Conservation (phyloP, 2,329 filamentous ascomycete species). For the Cryphonectria carpinicola region DNA sequence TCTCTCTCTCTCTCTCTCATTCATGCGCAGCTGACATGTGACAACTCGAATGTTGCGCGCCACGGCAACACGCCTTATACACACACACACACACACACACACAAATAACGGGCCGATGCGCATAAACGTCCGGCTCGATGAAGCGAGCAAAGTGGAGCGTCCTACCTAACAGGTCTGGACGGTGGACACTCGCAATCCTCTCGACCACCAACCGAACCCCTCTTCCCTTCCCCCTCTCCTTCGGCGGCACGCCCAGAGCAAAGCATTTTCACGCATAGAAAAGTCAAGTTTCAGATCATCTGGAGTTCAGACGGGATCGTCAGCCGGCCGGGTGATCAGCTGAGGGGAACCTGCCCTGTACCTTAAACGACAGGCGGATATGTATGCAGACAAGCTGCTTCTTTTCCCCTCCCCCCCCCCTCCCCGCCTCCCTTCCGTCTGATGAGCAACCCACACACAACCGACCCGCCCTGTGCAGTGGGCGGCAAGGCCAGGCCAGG, state of each 20-base stretch:
- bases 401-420: neutral
- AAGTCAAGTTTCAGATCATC: neutral
- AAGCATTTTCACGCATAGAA: neutral
- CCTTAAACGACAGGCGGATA: neutral
- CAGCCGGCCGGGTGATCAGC: neutral
- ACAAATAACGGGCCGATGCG: neutral
- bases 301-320: neutral
- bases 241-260: neutral
- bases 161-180: neutral
- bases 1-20: neutral
- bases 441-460: neutral
- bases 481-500: neutral
- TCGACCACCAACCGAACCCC: neutral
- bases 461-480: neutral
- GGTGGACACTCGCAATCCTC: neutral
- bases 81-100: neutral
- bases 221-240: too few relatives aligned
- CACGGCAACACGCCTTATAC: neutral
- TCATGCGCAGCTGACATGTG: slow-evolving; percentile 1
- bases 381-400: neutral
- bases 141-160: neutral
- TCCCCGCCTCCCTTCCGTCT: neutral
- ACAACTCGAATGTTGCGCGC: neutral
- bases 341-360: neutral
- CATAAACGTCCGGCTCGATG: neutral